Evolutionary conservation across 495 filamentous ascomycete species (phyloP).

Genomic region (Penicillium fimorum): DNA sequence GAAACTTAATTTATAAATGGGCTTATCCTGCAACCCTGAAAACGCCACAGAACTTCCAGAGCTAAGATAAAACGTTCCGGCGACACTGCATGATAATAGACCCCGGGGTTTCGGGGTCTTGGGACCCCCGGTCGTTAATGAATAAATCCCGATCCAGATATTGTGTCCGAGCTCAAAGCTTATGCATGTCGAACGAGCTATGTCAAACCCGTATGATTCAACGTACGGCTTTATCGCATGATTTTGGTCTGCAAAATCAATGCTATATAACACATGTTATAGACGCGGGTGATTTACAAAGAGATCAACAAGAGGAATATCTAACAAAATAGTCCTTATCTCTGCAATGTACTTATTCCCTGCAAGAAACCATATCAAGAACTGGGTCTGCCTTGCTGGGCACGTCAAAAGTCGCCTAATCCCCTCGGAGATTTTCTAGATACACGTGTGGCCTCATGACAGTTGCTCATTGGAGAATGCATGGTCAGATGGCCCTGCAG

Average conservation of each 20-base stretch:
- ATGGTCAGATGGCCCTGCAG: conserved; percentile 2
- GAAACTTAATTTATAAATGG: neutral
- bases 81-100: neutral
- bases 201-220: no score
- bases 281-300: no score
- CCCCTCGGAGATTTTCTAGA: neutral
- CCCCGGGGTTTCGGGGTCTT: neutral
- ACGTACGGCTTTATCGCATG: no score
- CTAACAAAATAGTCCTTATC: neutral
- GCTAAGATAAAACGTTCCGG: neutral
- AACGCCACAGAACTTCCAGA: neutral
- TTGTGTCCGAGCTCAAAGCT: neutral
- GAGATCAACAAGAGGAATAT: no score
- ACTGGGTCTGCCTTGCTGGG: neutral
- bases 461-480: neutral
- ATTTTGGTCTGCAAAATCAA: no score
- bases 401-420: neutral
- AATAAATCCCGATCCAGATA: neutral
- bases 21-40: neutral
- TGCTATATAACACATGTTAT: neutral
- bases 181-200: neutral
- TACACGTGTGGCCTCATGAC: neutral
- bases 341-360: neutral
- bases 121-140: no score
- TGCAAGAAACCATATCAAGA: neutral